These are phyloP conservation scores for Coelastrella sp. DNA, from an alignment of 139 green algal genomes.

Conservation along the genomic window DNA sequence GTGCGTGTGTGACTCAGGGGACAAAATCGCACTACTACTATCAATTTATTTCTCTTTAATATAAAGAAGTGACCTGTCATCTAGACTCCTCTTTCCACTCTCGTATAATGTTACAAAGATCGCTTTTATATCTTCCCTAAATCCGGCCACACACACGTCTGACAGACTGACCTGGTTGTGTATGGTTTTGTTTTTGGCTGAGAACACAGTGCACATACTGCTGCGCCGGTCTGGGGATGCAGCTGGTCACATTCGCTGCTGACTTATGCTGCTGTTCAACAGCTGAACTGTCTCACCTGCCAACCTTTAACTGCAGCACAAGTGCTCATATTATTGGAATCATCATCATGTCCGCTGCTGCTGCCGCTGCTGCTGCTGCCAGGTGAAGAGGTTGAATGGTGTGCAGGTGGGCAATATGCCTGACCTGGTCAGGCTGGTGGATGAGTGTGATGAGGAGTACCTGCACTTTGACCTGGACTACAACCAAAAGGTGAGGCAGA, in stretches of 20 bases:
- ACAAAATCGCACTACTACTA: too few relatives aligned
- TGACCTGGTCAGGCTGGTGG: conserved; percentile 72
- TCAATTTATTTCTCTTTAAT: too few relatives aligned
- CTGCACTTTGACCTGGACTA: conserved; percentile 85
- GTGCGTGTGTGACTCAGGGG: not conserved
- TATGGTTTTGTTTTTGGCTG: too few relatives aligned
- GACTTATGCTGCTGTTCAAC: not conserved
- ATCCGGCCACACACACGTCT: not conserved
- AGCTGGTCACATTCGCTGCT: not conserved
- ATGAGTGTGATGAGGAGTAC: conserved; percentile 66
- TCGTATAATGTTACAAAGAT: too few relatives aligned
- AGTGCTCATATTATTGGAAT: too few relatives aligned
- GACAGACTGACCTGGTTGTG: not conserved
- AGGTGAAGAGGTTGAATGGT: conserved; percentile 81
- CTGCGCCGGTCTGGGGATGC: not conserved
- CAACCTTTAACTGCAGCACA: not conserved
- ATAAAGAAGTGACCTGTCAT: too few relatives aligned
- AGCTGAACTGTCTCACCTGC: not conserved
- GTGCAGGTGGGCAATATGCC: conserved; percentile 51
- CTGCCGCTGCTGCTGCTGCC: conserved; percentile 5
- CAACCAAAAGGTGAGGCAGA: conserved; percentile 56
- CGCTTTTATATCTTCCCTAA: too few relatives aligned
- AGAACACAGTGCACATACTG: not conserved
- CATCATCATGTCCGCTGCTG: not conserved
- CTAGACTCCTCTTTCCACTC: too few relatives aligned